Evolutionary conservation across 169 alveolate genomes (phyloP), one percentile per base, ranked within the genome.

Genomic region (Plasmodium sp.): DNA sequence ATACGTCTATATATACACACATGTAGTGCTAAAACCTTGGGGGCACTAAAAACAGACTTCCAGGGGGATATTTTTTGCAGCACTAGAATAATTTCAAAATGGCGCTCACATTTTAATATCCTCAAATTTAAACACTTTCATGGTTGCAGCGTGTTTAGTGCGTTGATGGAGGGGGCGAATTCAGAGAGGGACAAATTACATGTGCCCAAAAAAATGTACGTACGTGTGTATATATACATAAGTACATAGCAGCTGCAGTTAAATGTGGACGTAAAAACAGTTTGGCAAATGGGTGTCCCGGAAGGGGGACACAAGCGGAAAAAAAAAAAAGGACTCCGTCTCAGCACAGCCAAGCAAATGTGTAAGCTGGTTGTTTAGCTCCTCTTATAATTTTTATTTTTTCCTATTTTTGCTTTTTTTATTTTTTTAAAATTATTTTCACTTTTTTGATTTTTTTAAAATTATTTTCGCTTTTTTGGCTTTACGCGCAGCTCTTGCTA

Each of bases 401-500:
- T 56, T 5, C 73, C 4, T 56, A 12, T 56, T 56, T 14, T 56
- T 56, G 3, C 27, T 56, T 56, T 67, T 67, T 58, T 58, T 22
- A 58, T 22, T 22, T 22, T 22, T 22, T 22, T 22, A 22, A 22
- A 22, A 22, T 22, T 22, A 22, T 22, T 22, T 22, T 22, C 27
- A 22, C 27, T 22, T 22, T 22, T 22, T 22, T 22, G 27, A 22
- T 58, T 5, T 58, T 62, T 62, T 62, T 62, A 1, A 18, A 27
- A 27, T 84, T 84, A 71, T 73, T 85, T 41, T 74, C 81, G 56
- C 81, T 54, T 75, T 86, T 75, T 86, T 75, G 81, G 41, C 43
- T 84, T 86, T 34, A 86, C 41, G 54, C 82, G 72, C 56, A 77
- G 43, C 72, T 86, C 74, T 86, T 86, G 86, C 84, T 86, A 86